These are phyloP conservation scores for Lotus japonicus DNA, from an alignment of 306 rosid species.

Conservation along the genomic window DNA sequence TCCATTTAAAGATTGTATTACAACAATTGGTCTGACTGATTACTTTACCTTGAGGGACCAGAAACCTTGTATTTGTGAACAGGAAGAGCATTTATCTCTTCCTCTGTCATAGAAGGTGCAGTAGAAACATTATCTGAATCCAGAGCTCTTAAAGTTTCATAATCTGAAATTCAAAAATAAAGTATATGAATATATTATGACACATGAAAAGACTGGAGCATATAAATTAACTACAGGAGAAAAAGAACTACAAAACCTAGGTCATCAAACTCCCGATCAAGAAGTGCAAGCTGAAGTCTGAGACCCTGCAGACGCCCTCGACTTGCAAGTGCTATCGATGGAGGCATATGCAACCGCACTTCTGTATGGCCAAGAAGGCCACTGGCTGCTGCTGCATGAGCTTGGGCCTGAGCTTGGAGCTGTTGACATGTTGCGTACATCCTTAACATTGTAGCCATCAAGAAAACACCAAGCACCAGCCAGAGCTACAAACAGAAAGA, in stretches of 20 bases:
- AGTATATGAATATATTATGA: neutral
- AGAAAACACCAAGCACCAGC: conserved; percentile 94
- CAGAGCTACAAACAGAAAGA: conserved; percentile 51
- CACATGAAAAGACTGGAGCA: neutral
- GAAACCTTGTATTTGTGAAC: conserved; percentile 76
- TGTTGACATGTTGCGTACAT: conserved; percentile 99
- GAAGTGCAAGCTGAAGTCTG: conserved; percentile 96
- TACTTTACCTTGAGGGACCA: conserved; percentile 58
- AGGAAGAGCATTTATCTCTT: conserved; percentile 85
- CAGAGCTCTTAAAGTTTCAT: conserved; percentile 78
- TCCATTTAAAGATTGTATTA: neutral
- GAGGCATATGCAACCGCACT: conserved; percentile 75
- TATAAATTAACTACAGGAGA: neutral
- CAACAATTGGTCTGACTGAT: conserved; percentile 3
- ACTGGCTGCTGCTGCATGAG: conserved; percentile 75
- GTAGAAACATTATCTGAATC: conserved; percentile 77
- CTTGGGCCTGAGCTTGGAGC: conserved; percentile 97
- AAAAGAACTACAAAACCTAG: conserved; percentile 44
- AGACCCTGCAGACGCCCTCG: conserved; percentile 87
- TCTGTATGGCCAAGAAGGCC: conserved; percentile 87
- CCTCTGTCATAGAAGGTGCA: conserved; percentile 76
- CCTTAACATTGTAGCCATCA: conserved; percentile 92
- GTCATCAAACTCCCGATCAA: conserved; percentile 97
- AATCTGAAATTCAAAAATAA: conserved; percentile 40
- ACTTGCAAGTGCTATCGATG: conserved; percentile 78